Conservation (phyloP, 2,329 filamentous ascomycete species). For the Sordariomycetes sp. region DNA sequence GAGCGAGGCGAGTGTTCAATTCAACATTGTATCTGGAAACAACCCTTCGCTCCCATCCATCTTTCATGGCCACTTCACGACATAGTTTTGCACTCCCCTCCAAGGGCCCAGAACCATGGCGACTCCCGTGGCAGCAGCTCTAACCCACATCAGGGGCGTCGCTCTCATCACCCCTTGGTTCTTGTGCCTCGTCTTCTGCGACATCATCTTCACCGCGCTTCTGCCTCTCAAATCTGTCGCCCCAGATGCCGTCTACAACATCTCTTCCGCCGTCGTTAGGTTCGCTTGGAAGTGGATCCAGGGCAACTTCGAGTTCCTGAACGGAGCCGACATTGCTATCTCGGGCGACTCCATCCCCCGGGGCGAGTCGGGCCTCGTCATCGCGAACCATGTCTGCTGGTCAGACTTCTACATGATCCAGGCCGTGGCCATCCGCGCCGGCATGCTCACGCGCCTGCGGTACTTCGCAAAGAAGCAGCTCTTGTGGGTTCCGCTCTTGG, state of each 20-base stretch:
- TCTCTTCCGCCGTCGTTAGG: slow-evolving; percentile 42
- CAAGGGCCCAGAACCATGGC: background rate
- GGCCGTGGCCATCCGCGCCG: slow-evolving; percentile 37
- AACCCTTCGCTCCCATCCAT: background rate
- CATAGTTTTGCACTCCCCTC: background rate
- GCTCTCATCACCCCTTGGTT: slow-evolving; percentile 39
- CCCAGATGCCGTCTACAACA: slow-evolving; percentile 39
- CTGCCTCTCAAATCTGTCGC: slow-evolving; percentile 33
- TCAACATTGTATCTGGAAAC: background rate
- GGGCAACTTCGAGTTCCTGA: slow-evolving; percentile 40
- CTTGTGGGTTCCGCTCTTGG: slow-evolving; percentile 47
- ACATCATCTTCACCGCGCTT: slow-evolving; percentile 37
- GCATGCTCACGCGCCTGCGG: slow-evolving; percentile 50
- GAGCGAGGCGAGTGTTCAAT: background rate
- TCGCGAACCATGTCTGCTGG: slow-evolving; percentile 52
- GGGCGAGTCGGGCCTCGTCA: slow-evolving; percentile 48
- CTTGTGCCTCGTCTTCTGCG: slow-evolving; percentile 37
- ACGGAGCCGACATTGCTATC: slow-evolving; percentile 39
- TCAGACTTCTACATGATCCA: slow-evolving; percentile 56
- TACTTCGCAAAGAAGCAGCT: slow-evolving; percentile 54
- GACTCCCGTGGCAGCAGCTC: slow-evolving; percentile 6
- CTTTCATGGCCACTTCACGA: background rate
- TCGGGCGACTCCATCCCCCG: slow-evolving; percentile 39
- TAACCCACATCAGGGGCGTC: slow-evolving; percentile 29
- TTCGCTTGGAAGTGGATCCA: slow-evolving; percentile 49